Percentiles rank a stretch among this genome's conserved stretches.
Conservation (phyloP, 768 basidiomycete species). For the Mycena olivaceomarginata region DNA sequence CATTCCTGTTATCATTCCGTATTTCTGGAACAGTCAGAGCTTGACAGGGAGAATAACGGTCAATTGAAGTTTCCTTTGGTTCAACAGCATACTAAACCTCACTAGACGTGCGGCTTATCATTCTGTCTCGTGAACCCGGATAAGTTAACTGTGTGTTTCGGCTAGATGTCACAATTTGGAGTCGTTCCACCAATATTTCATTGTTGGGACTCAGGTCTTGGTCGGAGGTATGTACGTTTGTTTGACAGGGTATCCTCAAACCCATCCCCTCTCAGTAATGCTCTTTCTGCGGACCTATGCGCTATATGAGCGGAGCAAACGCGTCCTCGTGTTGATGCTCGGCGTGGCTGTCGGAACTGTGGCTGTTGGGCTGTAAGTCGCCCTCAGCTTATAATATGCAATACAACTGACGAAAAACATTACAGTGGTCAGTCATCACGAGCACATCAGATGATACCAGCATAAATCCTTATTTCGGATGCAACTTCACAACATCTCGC, state of each 20-base stretch:
- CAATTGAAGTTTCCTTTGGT: not conserved
- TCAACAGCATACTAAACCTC: constrained; percentile 3
- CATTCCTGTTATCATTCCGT: too few relatives aligned
- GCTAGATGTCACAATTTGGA: not conserved
- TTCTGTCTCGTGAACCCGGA: not conserved
- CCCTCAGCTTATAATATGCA: constrained; percentile 4
- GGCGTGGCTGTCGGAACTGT: constrained; percentile 4
- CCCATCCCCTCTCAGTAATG: constrained; percentile 10
- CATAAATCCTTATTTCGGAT: constrained; percentile 1
- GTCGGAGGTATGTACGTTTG: constrained; percentile 9
- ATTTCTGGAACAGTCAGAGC: too few relatives aligned
- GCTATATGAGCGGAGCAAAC: not conserved
- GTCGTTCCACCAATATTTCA: constrained; percentile 11
- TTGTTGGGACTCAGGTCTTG: constrained; percentile 2
- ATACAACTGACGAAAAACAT: constrained; percentile 11
- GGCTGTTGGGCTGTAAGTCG: constrained; percentile 9
- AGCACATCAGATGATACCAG: constrained; percentile 6
- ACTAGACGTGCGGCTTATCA: constrained; percentile 5
- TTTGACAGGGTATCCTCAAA: constrained; percentile 12
- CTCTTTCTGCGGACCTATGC: constrained; percentile 16
- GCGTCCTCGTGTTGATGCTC: constrained; percentile 12
- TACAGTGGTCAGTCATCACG: constrained; percentile 18
- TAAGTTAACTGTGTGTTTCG: constrained; percentile 5
- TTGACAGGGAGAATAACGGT: too few relatives aligned
- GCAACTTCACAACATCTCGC: constrained; percentile 16